A percentile compares a stretch with the other conserved stretches of the same genome.
phyloP scores from a whole-genome alignment of 2,329 filamentous ascomycete genomes.

The Fusarium avenaceum region DNA sequence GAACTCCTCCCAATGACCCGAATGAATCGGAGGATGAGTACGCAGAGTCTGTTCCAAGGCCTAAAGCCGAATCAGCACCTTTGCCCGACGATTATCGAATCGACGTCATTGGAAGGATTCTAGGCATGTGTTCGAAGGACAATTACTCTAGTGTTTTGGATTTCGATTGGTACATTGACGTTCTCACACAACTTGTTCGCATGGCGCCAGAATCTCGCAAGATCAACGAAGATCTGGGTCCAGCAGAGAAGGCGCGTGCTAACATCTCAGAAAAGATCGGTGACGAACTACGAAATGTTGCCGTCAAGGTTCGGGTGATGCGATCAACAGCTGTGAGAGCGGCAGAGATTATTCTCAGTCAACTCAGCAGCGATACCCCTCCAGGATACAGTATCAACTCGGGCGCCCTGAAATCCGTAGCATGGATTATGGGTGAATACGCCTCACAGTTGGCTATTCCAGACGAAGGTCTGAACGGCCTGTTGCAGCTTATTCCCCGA shows the following conservation, averaged over 20 bases:
- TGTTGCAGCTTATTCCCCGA: conserved; percentile 76
- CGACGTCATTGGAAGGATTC: conserved; percentile 84
- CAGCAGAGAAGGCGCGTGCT: conserved; percentile 48
- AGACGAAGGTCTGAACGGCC: conserved; percentile 77
- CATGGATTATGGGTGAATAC: conserved; percentile 93
- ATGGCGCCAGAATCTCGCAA: conserved; percentile 69
- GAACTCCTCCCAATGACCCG: conserved; percentile 61
- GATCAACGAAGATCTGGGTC: conserved; percentile 55
- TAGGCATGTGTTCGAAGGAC: conserved; percentile 90
- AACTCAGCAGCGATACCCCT: conserved; percentile 65
- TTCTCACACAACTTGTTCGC: conserved; percentile 86
- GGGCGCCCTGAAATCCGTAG: conserved; percentile 79
- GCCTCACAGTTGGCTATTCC: conserved; percentile 77
- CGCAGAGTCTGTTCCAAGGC: conserved; percentile 51
- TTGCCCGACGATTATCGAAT: conserved; percentile 88
- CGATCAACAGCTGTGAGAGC: conserved; percentile 84
- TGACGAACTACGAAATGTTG: conserved; percentile 87
- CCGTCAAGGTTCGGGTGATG: conserved; percentile 90
- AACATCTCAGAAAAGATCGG: conserved; percentile 80
- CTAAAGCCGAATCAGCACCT: conserved; percentile 62
- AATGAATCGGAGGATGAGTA: conserved; percentile 66
- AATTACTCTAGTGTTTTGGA: conserved; percentile 89
- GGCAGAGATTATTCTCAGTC: conserved; percentile 80
- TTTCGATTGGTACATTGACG: conserved; percentile 98
- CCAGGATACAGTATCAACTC: conserved; percentile 69